These are phyloP conservation scores for Hepatocystis sp. DNA, from an alignment of 169 alveolate genomes.

Conservation along the genomic window DNA sequence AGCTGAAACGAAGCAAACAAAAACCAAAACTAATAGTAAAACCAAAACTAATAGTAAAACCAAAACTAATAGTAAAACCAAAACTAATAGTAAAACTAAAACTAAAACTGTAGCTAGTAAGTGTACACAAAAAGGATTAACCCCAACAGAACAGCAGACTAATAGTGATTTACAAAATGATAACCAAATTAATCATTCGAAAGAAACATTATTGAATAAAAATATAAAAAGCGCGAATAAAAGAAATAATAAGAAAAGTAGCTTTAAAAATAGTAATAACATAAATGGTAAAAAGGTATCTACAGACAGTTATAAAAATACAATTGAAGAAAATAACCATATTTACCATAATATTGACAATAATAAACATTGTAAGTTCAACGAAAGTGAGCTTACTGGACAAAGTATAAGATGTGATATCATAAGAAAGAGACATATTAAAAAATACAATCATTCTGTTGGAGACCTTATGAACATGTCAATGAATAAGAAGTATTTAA, in stretches of 20 bases:
- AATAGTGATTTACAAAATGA: too few species aligned
- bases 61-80: background rate
- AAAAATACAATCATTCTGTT: conserved; percentile 36
- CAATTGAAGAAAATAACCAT: too few species aligned
- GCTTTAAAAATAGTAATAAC: too few species aligned
- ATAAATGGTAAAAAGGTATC: too few species aligned
- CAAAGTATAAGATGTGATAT: conserved; percentile 2
- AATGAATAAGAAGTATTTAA: conserved; percentile 39
- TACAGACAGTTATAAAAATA: too few species aligned
- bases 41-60: background rate
- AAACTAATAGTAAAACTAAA: conserved; percentile 2
- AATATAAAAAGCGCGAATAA: too few species aligned
- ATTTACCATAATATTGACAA: too few species aligned
- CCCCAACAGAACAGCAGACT: background rate
- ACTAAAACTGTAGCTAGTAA: conserved; percentile 1
- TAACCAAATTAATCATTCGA: too few species aligned
- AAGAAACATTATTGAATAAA: too few species aligned
- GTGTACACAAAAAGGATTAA: background rate
- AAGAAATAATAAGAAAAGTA: too few species aligned
- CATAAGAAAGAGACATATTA: conserved; percentile 8
- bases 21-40: background rate
- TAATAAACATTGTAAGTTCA: too few species aligned
- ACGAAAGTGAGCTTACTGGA: conserved; percentile 11
- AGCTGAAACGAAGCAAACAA: too few species aligned
- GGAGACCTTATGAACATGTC: conserved; percentile 66